These are phyloP conservation scores for Agarophyton chilense DNA, from an alignment of 23 red algal species.

Conservation along the genomic window DNA sequence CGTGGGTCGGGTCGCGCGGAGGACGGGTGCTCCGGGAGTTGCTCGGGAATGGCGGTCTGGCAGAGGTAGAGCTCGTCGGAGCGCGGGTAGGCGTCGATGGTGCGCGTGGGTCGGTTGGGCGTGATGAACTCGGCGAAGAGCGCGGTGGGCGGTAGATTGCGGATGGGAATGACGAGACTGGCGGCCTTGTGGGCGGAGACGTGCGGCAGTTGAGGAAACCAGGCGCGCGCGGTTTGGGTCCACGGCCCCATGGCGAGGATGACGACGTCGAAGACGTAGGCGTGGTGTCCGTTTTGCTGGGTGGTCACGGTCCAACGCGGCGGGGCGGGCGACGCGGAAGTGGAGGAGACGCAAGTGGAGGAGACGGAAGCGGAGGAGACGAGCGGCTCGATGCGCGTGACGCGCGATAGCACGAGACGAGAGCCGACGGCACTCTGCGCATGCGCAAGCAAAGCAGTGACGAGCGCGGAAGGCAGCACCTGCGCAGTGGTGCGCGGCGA, in stretches of 20 bases:
- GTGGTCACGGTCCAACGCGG: not conserved
- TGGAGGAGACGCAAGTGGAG: too few species aligned
- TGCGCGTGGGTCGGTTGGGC: not conserved
- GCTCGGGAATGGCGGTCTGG: conserved; percentile 22
- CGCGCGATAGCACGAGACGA: not conserved
- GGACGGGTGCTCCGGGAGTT: conserved; percentile 20
- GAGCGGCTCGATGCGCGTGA: not conserved
- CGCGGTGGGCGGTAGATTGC: not conserved
- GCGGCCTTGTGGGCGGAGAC: conserved; percentile 67
- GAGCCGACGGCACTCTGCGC: conserved; percentile 28
- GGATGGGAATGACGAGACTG: conserved; percentile 18
- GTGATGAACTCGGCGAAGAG: conserved; percentile 55
- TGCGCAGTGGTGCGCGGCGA: conserved; percentile 49
- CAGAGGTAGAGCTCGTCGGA: conserved; percentile 68
- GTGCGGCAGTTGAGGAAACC: conserved; percentile 56
- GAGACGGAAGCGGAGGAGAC: too few species aligned
- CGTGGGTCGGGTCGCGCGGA: not conserved
- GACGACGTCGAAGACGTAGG: conserved; percentile 11
- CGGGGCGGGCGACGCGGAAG: not conserved
- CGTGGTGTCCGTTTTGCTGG: not conserved
- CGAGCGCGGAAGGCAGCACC: conserved; percentile 61
- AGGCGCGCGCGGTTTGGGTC: conserved; percentile 38
- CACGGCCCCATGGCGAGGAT: conserved; percentile 77
- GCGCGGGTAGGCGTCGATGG: conserved; percentile 68
- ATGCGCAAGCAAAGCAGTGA: conserved; percentile 21